A percentile compares a stretch with the other conserved stretches of the same genome.
Evolutionary conservation across 345 rosid species (phyloP).

Genomic region (Hibiscus tridactylites): DNA sequence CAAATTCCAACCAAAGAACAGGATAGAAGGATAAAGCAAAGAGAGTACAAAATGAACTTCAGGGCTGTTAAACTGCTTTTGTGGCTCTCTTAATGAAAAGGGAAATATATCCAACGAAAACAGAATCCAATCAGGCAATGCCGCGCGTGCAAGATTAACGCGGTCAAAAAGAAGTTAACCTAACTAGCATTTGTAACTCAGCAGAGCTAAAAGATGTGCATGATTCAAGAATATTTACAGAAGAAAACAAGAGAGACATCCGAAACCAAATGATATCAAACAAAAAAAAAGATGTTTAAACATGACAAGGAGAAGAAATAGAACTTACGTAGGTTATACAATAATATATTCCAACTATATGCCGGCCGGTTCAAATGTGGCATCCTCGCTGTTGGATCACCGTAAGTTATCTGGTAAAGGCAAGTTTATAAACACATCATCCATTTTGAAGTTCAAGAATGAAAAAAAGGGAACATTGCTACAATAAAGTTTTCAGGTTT

Average conservation of each 20-base stretch:
- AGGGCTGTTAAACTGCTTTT: background rate
- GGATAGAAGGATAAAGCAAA: background rate
- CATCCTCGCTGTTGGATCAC: slow-evolving; percentile 91
- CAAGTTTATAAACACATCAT: slow-evolving; percentile 2
- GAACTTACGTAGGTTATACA: slow-evolving; percentile 76
- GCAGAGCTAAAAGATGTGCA: background rate
- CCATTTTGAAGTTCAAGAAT: slow-evolving; percentile 2
- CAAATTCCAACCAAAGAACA: background rate
- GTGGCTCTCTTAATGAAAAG: background rate
- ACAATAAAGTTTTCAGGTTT: background rate
- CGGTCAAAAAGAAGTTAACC: background rate
- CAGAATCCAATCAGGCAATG: background rate
- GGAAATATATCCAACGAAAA: background rate
- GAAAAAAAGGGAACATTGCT: background rate
- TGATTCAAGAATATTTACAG: background rate
- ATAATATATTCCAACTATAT: slow-evolving; percentile 62
- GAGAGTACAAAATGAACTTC: background rate
- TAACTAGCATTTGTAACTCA: background rate
- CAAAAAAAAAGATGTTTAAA: background rate
- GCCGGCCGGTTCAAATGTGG: slow-evolving; percentile 53
- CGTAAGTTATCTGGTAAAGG: slow-evolving; percentile 72
- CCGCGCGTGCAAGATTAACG: background rate
- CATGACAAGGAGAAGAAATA: background rate
- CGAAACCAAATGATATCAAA: background rate
- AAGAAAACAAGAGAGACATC: background rate